Evolutionary conservation across 2,329 filamentous ascomycete genomes (phyloP).

Genomic region (Orbilia quercus): DNA sequence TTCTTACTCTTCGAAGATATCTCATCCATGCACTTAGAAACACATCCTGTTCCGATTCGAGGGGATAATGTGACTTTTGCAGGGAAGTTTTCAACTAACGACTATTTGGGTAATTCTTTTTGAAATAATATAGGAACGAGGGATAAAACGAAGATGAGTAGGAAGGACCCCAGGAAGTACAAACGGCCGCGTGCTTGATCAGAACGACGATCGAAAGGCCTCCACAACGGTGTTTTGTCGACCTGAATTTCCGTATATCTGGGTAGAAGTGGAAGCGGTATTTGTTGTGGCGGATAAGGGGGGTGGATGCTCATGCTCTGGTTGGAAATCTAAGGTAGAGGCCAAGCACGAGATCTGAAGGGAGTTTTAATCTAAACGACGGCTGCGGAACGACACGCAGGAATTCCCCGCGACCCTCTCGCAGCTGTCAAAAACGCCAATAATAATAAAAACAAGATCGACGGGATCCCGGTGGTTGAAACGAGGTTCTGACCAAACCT

Average conservation of each 20-base stretch:
- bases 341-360: neutral
- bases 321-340: neutral
- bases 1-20: slow-evolving; percentile 25
- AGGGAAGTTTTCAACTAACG: slow-evolving; percentile 55
- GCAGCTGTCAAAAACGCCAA: slow-evolving; percentile 27
- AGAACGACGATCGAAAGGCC: neutral
- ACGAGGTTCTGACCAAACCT: slow-evolving; percentile 35
- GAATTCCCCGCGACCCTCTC: slow-evolving; percentile 16
- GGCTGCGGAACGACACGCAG: slow-evolving; percentile 34
- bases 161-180: slow-evolving; percentile 80
- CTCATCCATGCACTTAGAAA: slow-evolving; percentile 43
- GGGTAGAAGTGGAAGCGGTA: neutral
- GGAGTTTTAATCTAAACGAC: slow-evolving; percentile 32
- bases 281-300: slow-evolving; percentile 7
- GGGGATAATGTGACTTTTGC: slow-evolving; percentile 50
- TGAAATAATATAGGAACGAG: slow-evolving; percentile 71
- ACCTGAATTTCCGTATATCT: neutral
- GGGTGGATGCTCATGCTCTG: too few relatives aligned
- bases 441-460: slow-evolving; percentile 19
- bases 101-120: slow-evolving; percentile 16
- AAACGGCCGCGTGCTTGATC: slow-evolving; percentile 68
- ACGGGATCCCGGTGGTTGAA: slow-evolving; percentile 42
- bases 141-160: slow-evolving; percentile 76
- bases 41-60: slow-evolving; percentile 33
- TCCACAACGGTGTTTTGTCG: neutral